These are phyloP conservation scores for Gardenia jasminoides DNA, from an alignment of 257 asterid species.

Conservation along the genomic window DNA sequence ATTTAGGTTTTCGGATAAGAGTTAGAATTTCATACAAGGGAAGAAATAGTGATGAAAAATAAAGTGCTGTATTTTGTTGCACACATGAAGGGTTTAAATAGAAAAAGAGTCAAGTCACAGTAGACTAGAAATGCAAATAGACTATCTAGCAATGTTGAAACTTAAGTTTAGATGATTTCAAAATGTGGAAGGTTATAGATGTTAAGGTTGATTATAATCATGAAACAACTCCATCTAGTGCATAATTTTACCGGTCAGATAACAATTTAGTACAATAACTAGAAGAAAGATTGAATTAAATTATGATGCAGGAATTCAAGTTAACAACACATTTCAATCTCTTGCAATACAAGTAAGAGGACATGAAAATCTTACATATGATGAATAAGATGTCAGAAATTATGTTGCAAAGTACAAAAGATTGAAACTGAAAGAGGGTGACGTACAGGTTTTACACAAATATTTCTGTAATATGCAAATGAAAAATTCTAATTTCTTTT, in stretches of 20 bases:
- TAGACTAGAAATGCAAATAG: no score
- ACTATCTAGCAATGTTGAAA: background rate
- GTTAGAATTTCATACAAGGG: background rate
- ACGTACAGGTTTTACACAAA: background rate
- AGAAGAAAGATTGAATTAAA: no score
- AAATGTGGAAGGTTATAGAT: background rate
- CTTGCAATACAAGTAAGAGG: background rate
- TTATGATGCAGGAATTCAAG: background rate
- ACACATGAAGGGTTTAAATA: background rate
- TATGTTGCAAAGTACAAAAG: background rate
- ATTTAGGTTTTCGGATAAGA: background rate
- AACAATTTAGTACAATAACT: background rate
- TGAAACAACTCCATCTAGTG: background rate
- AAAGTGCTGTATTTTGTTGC: background rate
- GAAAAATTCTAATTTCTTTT: background rate
- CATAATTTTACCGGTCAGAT: background rate
- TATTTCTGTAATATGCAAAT: background rate
- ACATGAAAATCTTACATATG: background rate
- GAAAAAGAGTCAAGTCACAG: background rate
- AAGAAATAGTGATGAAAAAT: background rate
- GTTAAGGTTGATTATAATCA: constrained; percentile 6
- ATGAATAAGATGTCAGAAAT: constrained; percentile 5
- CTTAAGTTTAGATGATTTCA: background rate
- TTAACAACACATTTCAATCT: background rate
- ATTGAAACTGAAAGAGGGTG: constrained; percentile 1